These are phyloP conservation scores for Macroventuria anomochaeta DNA, from an alignment of 2,329 filamentous ascomycete species.

Conservation along the genomic window DNA sequence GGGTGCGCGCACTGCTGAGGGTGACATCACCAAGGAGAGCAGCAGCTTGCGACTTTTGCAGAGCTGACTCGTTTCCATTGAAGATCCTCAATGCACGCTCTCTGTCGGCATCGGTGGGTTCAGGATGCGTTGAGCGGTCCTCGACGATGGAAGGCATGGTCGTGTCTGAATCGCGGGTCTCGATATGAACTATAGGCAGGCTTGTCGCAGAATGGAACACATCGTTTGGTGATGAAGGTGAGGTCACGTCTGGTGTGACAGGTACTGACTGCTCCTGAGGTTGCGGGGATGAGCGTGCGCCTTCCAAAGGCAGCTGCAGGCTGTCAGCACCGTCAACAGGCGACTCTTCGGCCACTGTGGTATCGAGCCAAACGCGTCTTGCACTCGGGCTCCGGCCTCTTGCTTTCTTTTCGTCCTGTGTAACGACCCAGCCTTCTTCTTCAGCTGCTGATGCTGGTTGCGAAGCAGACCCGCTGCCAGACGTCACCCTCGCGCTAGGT, in stretches of 20 bases:
- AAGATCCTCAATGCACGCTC: constrained; percentile 83
- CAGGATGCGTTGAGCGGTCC: constrained; percentile 34
- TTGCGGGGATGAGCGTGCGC: constrained; percentile 44
- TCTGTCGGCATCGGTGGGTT: constrained; percentile 70
- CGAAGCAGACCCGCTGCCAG: constrained; percentile 24
- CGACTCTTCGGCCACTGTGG: constrained; percentile 47
- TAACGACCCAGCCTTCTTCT: constrained; percentile 49
- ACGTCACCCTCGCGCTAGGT: constrained; percentile 27
- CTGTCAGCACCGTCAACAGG: constrained; percentile 33
- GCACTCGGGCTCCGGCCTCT: constrained; percentile 29
- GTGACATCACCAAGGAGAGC: constrained; percentile 82
- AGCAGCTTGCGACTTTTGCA: constrained; percentile 79
- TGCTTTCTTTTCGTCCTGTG: constrained; percentile 29
- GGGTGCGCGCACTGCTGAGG: constrained; percentile 59
- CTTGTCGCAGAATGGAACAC: constrained; percentile 57
- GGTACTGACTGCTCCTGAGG: constrained; percentile 47
- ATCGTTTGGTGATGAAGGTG: constrained; percentile 52
- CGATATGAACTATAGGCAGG: constrained; percentile 59
- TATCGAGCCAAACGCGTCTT: constrained; percentile 51
- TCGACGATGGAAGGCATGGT: constrained; percentile 47
- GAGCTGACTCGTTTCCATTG: constrained; percentile 81
- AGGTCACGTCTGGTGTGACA: constrained; percentile 38
- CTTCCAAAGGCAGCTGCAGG: constrained; percentile 50
- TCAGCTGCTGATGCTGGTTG: constrained; percentile 46
- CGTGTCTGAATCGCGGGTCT: constrained; percentile 52